Base-by-base conservation (phyloP, 2,329 filamentous ascomycete genomes). In the Colletotrichum sp. region DNA sequence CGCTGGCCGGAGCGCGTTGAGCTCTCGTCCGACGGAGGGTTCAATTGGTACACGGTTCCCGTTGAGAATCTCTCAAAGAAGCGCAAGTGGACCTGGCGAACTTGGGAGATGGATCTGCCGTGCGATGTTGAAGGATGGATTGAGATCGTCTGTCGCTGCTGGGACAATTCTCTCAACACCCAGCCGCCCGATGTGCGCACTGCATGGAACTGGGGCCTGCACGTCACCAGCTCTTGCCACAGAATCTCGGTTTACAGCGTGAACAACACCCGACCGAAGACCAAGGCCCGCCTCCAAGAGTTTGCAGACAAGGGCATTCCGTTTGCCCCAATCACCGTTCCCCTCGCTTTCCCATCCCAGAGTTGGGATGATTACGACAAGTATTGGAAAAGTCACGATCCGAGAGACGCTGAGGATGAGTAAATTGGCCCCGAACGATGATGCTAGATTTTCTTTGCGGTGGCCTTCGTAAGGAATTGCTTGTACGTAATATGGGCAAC, bases 181-280 rank as follows among this genome's bases (percentile, higher is more conserved):
- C 91, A 93, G 78, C 91, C 91, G 0, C 85, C 88, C 0, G 86
- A 86, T 75, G 87, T 92, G 0, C 83, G 91, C 15, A 86, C 87
- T 7, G 85, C 89, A 0, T 93, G 89, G 89, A 94, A 94, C 79
- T 93, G 91, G 91, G 92, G 90, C 18, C 82, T 94, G 25, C 92
- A 93, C 79, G 91, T 94, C 5, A 94, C 92, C 0, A 90, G 87
- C 8, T 91, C 88, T 1, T 92, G 89, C 72, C 92, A 93, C 76
- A 86, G 91, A 2, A 86, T 93, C 78, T 89, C 87, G 66, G 82
- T 93, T 8, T 94, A 93, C 81, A 93, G 91, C 78, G 88, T 93
- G 68, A 93, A 93, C 82, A 87, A 83, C 78, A 85, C 82, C 3
- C 87, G 84, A 43, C 85, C 87, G 1, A 77, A 78, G 4, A 93